Percentiles rank a stretch among this genome's conserved stretches.
Evolutionary conservation across 257 asterid genomes (phyloP).

Genomic region (Solanum chilense): DNA sequence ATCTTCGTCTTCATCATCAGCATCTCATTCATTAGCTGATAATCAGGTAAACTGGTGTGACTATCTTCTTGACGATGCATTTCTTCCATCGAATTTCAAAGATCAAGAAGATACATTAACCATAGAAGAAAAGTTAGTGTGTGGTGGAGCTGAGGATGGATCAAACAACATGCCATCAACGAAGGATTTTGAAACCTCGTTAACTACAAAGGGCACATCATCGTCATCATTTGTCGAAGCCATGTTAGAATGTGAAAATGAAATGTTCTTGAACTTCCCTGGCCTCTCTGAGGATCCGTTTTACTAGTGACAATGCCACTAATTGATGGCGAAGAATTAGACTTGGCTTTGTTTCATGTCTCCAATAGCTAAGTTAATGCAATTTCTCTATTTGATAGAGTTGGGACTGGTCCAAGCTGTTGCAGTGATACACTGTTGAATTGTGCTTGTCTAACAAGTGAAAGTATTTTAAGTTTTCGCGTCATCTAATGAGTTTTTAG

Average conservation of each 20-base stretch:
- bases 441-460: background rate
- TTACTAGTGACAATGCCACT: background rate
- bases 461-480: background rate
- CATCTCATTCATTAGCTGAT: background rate
- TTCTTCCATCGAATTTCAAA: background rate
- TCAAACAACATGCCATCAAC: background rate
- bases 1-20: conserved; percentile 12
- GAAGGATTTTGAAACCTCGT: conserved; percentile 17
- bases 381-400: background rate
- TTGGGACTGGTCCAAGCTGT: background rate
- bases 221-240: conserved; percentile 53
- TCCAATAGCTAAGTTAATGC: background rate
- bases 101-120: conserved; percentile 8
- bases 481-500: background rate
- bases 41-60: conserved; percentile 70
- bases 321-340: background rate
- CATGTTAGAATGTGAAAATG: conserved; percentile 64
- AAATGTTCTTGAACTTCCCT: conserved; percentile 42
- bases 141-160: background rate
- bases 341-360: background rate
- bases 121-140: background rate
- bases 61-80: conserved; percentile 60
- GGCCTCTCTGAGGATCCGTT: conserved; percentile 51
- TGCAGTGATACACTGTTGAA: background rate
- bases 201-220: conserved; percentile 9